Conservation (phyloP, 2,329 filamentous ascomycete genomes). For the Colletotrichum theobromicola region DNA sequence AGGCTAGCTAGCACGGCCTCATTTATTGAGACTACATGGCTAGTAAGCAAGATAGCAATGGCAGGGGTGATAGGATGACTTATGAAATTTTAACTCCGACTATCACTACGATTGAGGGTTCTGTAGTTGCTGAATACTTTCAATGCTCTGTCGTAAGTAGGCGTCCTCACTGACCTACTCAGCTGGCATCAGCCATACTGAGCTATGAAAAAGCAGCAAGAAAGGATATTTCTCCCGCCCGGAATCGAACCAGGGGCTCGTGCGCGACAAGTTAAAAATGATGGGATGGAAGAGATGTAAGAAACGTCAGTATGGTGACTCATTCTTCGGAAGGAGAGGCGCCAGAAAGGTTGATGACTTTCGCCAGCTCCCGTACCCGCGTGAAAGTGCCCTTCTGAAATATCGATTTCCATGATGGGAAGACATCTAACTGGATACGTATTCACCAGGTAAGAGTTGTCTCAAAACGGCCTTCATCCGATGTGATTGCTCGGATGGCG, state of each 20-base stretch:
- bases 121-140: neutral
- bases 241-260: neutral
- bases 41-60: no score
- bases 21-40: neutral
- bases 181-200: neutral
- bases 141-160: neutral
- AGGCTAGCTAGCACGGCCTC: neutral
- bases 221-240: neutral
- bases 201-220: neutral
- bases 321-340: neutral
- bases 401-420: no score
- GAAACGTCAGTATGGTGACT: neutral
- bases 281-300: neutral
- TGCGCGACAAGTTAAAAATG: neutral
- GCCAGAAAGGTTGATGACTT: neutral
- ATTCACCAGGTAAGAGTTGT: neutral
- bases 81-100: neutral
- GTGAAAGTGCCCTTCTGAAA: no score
- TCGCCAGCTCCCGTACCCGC: no score
- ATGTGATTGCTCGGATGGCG: neutral
- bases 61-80: no score
- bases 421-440: neutral
- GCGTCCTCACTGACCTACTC: neutral
- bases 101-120: neutral
- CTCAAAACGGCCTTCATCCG: neutral